Evolutionary conservation across 1,139 yeast species (phyloP).

Genomic region (Arxiozyma slooffiae): DNA sequence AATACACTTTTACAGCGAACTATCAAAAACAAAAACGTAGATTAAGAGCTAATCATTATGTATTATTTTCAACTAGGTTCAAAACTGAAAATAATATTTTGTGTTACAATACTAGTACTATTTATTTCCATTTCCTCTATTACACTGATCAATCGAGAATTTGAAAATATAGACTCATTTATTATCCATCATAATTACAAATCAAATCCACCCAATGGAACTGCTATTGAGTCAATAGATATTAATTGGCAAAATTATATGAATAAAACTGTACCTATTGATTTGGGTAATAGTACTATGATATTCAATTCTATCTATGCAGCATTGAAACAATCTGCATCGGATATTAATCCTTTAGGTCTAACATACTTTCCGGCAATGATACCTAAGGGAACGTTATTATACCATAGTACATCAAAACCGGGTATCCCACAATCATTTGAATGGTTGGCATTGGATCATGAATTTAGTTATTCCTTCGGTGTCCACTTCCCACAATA

Average conservation of each 20-base stretch:
- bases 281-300: conserved; percentile 41
- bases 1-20: too few relatives aligned
- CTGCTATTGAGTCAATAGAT: background rate
- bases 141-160: background rate
- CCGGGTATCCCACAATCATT: conserved; percentile 35
- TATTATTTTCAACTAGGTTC: too few relatives aligned
- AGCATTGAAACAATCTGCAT: conserved; percentile 41
- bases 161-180: background rate
- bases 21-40: too few relatives aligned
- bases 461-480: conserved; percentile 45
- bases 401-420: conserved; percentile 38
- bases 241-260: conserved; percentile 17
- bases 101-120: too few relatives aligned
- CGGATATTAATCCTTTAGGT: conserved; percentile 44
- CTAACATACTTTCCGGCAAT: conserved; percentile 49
- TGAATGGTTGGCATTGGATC: conserved; percentile 54
- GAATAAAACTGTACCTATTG: conserved; percentile 29
- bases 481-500: conserved; percentile 21
- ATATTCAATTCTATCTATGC: conserved; percentile 44
- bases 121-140: too few relatives aligned
- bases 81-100: too few relatives aligned
- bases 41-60: too few relatives aligned
- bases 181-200: background rate
- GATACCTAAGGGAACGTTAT: conserved; percentile 44
- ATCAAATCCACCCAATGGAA: background rate